These are phyloP conservation scores for Cercospora zeina DNA, from an alignment of 2,329 filamentous ascomycete genomes.

Conservation along the genomic window DNA sequence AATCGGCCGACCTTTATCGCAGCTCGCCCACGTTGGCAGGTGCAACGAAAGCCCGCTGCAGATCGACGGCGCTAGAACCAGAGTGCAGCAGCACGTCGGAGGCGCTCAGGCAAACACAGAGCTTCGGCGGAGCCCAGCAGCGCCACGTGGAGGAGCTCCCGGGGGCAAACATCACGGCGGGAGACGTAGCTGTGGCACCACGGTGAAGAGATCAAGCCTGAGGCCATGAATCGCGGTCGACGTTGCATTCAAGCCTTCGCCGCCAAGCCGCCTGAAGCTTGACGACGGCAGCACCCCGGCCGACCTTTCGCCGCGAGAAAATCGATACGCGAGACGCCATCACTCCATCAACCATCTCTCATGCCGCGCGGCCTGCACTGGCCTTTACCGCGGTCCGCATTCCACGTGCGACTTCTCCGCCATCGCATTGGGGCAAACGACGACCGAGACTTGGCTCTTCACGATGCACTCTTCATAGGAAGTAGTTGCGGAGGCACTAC, in stretches of 20 bases:
- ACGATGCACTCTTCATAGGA: background rate
- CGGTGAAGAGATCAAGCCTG: too few relatives aligned
- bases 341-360: background rate
- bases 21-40: background rate
- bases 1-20: background rate
- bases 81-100: background rate
- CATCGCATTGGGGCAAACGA: background rate
- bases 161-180: background rate
- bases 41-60: background rate
- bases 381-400: background rate
- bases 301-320: slow-evolving; percentile 2
- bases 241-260: background rate
- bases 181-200: too few relatives aligned
- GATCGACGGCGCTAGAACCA: background rate
- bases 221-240: background rate
- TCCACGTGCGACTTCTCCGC: slow-evolving; percentile 2
- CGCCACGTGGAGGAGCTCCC: background rate
- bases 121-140: slow-evolving; percentile 2
- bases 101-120: background rate
- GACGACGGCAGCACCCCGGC: background rate
- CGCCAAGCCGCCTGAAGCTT: slow-evolving; percentile 7
- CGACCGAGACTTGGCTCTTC: background rate
- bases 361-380: background rate
- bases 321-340: too few relatives aligned
- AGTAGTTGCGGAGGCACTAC: too few relatives aligned